A percentile compares a stretch with the other conserved stretches of the same genome.
Evolutionary conservation across 2,329 filamentous ascomycete genomes (phyloP).

Genomic region (Colletotrichum shisoi): DNA sequence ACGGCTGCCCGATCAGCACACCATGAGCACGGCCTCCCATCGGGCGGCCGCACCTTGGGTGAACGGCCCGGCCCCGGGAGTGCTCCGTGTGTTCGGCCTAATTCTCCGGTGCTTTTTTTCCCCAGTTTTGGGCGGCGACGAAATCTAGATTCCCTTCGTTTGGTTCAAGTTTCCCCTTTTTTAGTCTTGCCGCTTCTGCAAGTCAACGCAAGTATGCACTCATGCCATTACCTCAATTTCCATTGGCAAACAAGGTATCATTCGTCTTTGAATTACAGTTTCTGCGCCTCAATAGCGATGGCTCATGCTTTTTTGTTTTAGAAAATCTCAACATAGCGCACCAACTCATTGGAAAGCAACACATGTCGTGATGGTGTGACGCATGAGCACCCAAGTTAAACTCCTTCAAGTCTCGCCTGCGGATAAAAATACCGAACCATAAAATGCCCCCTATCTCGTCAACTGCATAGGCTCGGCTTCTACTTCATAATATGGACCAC

Average conservation of each 20-base stretch:
- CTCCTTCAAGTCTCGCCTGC: conserved; percentile 24
- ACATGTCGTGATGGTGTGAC: conserved; percentile 18
- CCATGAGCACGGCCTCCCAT: neutral
- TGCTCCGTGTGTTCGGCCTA: conserved; percentile 21
- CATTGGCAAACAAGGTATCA: conserved; percentile 34
- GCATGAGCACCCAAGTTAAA: conserved; percentile 25
- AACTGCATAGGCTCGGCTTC: conserved; percentile 4
- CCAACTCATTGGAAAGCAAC: conserved; percentile 11
- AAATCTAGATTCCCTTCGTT: neutral
- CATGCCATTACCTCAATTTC: neutral
- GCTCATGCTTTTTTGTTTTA: conserved; percentile 33
- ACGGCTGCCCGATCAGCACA: conserved; percentile 9
- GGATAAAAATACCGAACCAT: conserved; percentile 15
- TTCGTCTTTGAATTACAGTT: conserved; percentile 36
- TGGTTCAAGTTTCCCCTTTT: neutral
- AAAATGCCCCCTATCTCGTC: conserved; percentile 11
- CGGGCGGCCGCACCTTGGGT: neutral
- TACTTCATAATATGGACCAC: neutral
- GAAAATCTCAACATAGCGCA: conserved; percentile 24
- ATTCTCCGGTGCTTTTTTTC: conserved; percentile 4
- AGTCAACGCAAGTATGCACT: neutral
- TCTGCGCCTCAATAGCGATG: conserved; percentile 13
- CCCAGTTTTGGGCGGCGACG: neutral
- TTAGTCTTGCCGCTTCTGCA: neutral
- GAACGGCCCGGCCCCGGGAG: conserved; percentile 5